phyloP scores from a whole-genome alignment of 176 grass and related monocot species.

The Triticum dicoccoides region DNA sequence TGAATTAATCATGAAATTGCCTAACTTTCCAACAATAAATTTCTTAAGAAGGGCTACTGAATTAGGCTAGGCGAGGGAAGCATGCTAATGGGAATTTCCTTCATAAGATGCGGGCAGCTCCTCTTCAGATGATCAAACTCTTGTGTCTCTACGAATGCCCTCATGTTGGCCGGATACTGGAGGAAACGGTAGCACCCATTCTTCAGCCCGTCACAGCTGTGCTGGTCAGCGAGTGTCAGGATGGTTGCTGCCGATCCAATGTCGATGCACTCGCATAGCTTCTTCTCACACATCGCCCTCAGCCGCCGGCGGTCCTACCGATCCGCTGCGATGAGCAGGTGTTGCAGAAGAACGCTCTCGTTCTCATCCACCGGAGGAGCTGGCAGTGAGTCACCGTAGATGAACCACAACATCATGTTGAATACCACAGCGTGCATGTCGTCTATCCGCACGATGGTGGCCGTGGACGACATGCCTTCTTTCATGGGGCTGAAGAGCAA shows the following conservation, averaged over 20 bases:
- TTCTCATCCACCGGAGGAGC: background rate
- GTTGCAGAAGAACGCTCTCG: background rate
- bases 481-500: slow-evolving; percentile 25
- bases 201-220: background rate
- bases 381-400: background rate
- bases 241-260: background rate
- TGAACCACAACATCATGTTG: background rate
- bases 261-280: background rate
- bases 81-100: background rate
- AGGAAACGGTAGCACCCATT: background rate
- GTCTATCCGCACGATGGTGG: background rate
- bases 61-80: no score
- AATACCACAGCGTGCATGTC: background rate
- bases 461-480: background rate
- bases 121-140: background rate
- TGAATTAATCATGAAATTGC: no score
- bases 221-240: background rate
- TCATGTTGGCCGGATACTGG: background rate
- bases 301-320: background rate
- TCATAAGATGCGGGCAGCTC: background rate
- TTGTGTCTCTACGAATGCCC: background rate
- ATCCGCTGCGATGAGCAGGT: background rate
- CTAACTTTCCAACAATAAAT: no score
- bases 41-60: no score
- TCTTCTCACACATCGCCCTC: background rate